These are phyloP conservation scores for Globisporangium mamillatum DNA, from an alignment of 352 stramenopile species.

Conservation along the genomic window DNA sequence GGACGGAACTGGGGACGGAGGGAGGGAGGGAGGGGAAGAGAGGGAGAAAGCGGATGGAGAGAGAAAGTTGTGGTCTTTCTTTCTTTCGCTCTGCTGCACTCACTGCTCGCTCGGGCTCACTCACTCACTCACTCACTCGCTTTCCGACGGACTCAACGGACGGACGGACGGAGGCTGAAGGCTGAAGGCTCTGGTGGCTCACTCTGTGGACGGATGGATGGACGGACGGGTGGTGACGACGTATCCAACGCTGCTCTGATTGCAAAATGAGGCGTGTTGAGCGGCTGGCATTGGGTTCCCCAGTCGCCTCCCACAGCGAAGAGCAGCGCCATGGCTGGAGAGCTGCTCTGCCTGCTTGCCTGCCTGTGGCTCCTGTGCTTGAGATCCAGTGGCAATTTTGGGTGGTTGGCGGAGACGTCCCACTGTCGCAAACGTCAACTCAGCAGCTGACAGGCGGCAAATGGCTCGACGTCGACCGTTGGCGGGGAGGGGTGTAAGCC, in stretches of 20 bases:
- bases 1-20: slow-evolving; percentile 1
- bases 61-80: slow-evolving; percentile 15
- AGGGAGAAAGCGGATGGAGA: slow-evolving; percentile 6
- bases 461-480: neutral
- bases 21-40: neutral
- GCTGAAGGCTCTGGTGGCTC: neutral
- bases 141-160: neutral
- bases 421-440: neutral
- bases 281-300: neutral
- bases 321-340: no score
- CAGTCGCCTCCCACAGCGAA: neutral
- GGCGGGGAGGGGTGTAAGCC: neutral
- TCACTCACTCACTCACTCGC: slow-evolving; percentile 12
- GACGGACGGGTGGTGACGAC: slow-evolving; percentile 4
- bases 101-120: slow-evolving; percentile 12
- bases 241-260: slow-evolving; percentile 7
- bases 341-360: no score
- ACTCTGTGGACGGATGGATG: neutral
- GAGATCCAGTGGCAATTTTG: slow-evolving; percentile 4
- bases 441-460: neutral
- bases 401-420: slow-evolving; percentile 2
- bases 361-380: neutral
- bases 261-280: slow-evolving; percentile 7
- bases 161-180: neutral
- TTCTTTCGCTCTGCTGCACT: slow-evolving; percentile 19